phyloP scores from a whole-genome alignment of 257 asterid genomes.

The Ilex aquifolium region DNA sequence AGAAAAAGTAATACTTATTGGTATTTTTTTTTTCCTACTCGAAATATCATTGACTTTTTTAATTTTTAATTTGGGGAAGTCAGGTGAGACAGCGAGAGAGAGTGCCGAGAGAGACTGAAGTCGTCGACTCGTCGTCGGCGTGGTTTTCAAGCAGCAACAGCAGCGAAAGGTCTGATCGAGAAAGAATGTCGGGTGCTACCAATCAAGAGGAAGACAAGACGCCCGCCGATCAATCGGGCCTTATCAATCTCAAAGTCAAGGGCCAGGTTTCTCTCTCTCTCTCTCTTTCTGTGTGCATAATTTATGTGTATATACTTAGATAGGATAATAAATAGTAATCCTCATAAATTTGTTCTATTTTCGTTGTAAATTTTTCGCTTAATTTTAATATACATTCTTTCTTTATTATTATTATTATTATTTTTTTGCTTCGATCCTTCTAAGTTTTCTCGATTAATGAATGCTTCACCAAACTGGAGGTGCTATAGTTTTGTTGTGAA shows the following conservation, averaged over 20 bases:
- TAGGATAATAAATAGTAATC: no score
- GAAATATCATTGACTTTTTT: no score
- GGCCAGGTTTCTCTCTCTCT: constrained; percentile 26
- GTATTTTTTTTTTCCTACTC: no score
- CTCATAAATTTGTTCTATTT: neutral
- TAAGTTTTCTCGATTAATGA: neutral
- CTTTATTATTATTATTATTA: no score
- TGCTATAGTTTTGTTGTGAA: neutral
- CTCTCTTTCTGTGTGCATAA: neutral
- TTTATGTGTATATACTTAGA: no score
- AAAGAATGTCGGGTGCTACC: neutral
- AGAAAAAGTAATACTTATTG: no score
- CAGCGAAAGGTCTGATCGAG: neutral
- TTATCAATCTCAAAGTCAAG: constrained; percentile 44
- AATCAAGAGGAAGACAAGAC: constrained; percentile 32
- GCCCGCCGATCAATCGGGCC: constrained; percentile 27
- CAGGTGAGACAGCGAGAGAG: no score
- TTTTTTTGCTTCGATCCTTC: neutral
- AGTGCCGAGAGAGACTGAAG: no score
- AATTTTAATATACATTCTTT: neutral
- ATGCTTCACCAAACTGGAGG: constrained; percentile 54
- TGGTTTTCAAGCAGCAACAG: no score
- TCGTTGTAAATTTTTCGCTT: no score
- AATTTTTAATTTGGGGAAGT: no score
- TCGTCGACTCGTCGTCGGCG: no score